Conservation (phyloP, 768 basidiomycete species). For the Fistulinella prunicolor region DNA sequence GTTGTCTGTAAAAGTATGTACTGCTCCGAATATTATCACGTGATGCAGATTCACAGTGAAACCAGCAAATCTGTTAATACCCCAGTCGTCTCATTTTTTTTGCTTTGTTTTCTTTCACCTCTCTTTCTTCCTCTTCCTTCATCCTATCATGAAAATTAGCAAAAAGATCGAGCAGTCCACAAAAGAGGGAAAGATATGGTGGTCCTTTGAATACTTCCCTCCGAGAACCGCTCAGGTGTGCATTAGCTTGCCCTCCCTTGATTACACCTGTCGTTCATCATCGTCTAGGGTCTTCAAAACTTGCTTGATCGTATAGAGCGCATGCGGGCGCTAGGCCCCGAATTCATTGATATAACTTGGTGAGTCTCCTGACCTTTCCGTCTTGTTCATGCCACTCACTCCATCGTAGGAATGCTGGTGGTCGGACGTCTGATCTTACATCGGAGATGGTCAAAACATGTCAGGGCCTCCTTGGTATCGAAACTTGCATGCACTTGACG, state of each 20-base stretch:
- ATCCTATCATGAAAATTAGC: conserved; percentile 81
- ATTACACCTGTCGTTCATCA: not conserved
- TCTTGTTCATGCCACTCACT: conserved; percentile 3
- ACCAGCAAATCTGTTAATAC: conserved; percentile 21
- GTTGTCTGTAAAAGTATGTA: too few relatives aligned
- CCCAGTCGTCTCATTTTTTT: conserved; percentile 10
- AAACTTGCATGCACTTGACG: conserved; percentile 98
- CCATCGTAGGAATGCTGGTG: conserved; percentile 84
- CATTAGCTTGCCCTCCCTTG: conserved; percentile 1
- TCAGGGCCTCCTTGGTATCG: conserved; percentile 87
- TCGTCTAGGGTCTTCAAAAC: conserved; percentile 66
- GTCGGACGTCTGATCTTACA: conserved; percentile 91
- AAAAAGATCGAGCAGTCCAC: conserved; percentile 87
- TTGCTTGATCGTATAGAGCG: conserved; percentile 97
- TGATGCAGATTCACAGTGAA: conserved; percentile 5
- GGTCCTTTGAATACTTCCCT: conserved; percentile 99
- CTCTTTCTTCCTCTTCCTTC: conserved; percentile 22
- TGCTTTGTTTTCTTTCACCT: conserved; percentile 7
- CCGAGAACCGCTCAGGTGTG: conserved; percentile 89
- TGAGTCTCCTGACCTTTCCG: conserved; percentile 26
- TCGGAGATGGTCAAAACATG: conserved; percentile 93
- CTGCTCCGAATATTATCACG: too few relatives aligned
- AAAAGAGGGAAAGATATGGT: conserved; percentile 88
- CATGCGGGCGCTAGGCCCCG: conserved; percentile 92
- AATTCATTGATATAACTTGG: conserved; percentile 99